Evolutionary conservation across 768 basidiomycete genomes (phyloP), one percentile per base, ranked within the genome.

Genomic region (Gymnopilus junonius): DNA sequence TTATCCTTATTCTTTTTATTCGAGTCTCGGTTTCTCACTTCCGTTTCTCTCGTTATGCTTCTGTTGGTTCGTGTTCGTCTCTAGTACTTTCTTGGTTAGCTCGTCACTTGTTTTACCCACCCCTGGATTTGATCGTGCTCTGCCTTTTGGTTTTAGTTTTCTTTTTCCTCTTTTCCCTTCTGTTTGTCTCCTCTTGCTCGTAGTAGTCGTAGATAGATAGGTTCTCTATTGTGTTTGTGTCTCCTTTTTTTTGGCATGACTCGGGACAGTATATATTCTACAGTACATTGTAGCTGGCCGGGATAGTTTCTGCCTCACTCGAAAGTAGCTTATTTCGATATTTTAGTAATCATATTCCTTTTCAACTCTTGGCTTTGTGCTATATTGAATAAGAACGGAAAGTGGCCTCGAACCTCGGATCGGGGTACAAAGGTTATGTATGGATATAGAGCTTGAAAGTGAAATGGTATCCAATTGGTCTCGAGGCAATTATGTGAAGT

Each of bases 291-390:
- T 40, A 37, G 35, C 54, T 40, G 54, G 35, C 54, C 54, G 54
- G 54, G 34, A 40, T 32, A 55, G 35, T 23, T 27, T 40, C 20
- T 37, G 54, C 54, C 54, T 55, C 39, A 32, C 20, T 21, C 45
- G 61, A 62, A 62, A 62, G 61, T 62, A 62, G 55, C 55, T 62
- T 62, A 62, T 62, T 62, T 62, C 61, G 61, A 62, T 62, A 62
- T 62, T 57, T 46, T 62, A 62, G 54, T 62, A 56, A 62, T 55
- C 37, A 60, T 62, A 56, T 37, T 57, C 20, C 14, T 35, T 46
- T 58, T 45, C 17, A 56, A 15, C n/a, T 31, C 29, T 23, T 56
- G 34, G 37, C 32, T 8, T 10, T 35, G 34, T 23, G 37, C n/a
- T 7, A n/a, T 11, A 42, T n/a, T 14, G n/a, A n/a, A 17, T 39